phyloP scores from a whole-genome alignment of 169 alveolate species.

The Plasmodium yoelii region DNA sequence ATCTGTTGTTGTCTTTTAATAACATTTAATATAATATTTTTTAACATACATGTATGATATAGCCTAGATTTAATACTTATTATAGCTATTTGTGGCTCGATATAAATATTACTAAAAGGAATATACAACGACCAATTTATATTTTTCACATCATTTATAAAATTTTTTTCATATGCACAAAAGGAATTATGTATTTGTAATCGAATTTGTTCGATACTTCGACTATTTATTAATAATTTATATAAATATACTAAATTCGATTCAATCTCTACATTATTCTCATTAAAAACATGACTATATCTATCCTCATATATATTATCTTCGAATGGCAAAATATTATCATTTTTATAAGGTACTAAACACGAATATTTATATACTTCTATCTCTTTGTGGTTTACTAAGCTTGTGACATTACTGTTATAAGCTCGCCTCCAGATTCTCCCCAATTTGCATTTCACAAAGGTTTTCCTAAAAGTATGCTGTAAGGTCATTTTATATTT shows the following conservation, averaged over 20 bases:
- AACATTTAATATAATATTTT: constrained; percentile 54
- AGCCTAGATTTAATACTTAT: constrained; percentile 46
- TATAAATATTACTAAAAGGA: constrained; percentile 52
- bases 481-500: constrained; percentile 5
- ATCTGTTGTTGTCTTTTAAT: constrained; percentile 73
- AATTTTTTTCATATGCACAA: constrained; percentile 69
- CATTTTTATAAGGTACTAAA: constrained; percentile 69
- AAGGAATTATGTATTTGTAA: constrained; percentile 29
- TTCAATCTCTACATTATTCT: constrained; percentile 59
- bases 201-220: constrained; percentile 71
- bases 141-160: constrained; percentile 49
- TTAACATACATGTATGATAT: constrained; percentile 71
- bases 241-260: constrained; percentile 46
- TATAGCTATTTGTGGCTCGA: constrained; percentile 50
- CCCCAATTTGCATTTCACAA: background rate
- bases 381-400: constrained; percentile 15
- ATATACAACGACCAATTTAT: constrained; percentile 60
- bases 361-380: constrained; percentile 46
- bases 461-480: background rate
- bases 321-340: constrained; percentile 38
- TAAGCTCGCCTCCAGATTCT: background rate
- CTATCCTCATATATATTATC: constrained; percentile 13
- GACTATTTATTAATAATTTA: constrained; percentile 51
- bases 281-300: constrained; percentile 45
- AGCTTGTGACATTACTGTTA: background rate